These are phyloP conservation scores for Cadophora luteo-olivacea DNA, from an alignment of 2,329 filamentous ascomycete genomes.

Conservation along the genomic window DNA sequence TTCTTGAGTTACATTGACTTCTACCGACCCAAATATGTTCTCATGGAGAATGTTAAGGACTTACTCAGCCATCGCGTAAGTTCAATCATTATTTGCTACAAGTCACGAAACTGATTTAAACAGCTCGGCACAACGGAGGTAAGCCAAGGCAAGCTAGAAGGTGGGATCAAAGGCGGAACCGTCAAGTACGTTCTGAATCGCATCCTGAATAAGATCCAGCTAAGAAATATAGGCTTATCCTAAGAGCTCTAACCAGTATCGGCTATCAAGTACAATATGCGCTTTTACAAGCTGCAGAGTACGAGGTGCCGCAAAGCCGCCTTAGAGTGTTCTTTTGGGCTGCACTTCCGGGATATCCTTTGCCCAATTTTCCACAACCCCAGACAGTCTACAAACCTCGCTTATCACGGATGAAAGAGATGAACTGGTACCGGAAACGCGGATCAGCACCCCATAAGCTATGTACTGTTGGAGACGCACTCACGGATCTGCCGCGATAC, in stretches of 20 bases:
- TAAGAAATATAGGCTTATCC: too few species aligned
- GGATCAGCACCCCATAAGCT: slow-evolving; percentile 27
- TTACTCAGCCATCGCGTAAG: slow-evolving; percentile 25
- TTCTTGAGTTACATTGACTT: slow-evolving; percentile 36
- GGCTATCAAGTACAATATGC: slow-evolving; percentile 36
- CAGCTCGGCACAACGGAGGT: too few species aligned
- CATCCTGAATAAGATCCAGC: too few species aligned
- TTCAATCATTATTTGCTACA: not conserved
- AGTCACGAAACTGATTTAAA: not conserved
- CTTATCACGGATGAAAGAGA: too few species aligned
- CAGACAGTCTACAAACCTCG: slow-evolving; percentile 5
- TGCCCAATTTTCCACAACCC: slow-evolving; percentile 34
- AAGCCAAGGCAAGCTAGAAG: not conserved
- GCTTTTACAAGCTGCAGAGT: slow-evolving; percentile 29
- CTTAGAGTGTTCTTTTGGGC: slow-evolving; percentile 34
- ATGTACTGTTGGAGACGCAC: slow-evolving; percentile 27
- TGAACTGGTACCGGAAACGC: slow-evolving; percentile 20
- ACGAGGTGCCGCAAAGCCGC: slow-evolving; percentile 29
- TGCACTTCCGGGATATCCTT: slow-evolving; percentile 19
- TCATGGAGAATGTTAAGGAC: slow-evolving; percentile 38
- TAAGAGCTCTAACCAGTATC: too few species aligned
- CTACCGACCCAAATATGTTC: slow-evolving; percentile 37
- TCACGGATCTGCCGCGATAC: slow-evolving; percentile 32
- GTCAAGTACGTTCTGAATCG: slow-evolving; percentile 15
- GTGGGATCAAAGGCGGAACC: slow-evolving; percentile 24